These are phyloP conservation scores for Fusarium nelsonii DNA, from an alignment of 2,329 filamentous ascomycete species.

Conservation along the genomic window DNA sequence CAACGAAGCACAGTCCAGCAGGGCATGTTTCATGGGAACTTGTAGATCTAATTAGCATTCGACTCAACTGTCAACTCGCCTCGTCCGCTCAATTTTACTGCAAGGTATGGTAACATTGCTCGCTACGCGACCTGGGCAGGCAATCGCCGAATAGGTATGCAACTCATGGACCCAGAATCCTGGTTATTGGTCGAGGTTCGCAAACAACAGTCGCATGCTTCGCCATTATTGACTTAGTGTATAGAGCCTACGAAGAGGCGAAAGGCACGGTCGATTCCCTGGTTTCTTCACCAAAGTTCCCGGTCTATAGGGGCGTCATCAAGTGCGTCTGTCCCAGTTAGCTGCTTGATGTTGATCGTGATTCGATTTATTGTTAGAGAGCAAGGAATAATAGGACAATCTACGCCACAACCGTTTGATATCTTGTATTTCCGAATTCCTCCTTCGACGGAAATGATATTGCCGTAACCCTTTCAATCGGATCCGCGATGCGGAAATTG, in stretches of 20 bases:
- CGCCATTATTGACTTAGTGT: slow-evolving; percentile 11
- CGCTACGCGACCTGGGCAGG: slow-evolving; percentile 10
- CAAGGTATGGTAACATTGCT: slow-evolving; percentile 2
- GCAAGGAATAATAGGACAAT: slow-evolving; percentile 21
- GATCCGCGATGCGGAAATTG: background rate
- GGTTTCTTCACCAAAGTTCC: slow-evolving; percentile 8
- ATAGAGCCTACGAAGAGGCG: background rate
- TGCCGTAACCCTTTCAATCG: slow-evolving; percentile 3
- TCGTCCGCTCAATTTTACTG: background rate
- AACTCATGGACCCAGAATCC: slow-evolving; percentile 21
- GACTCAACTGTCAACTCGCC: background rate
- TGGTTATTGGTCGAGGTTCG: slow-evolving; percentile 11
- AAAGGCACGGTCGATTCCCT: slow-evolving; percentile 13
- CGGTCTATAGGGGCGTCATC: background rate
- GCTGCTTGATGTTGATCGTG: background rate
- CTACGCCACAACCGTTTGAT: slow-evolving; percentile 24
- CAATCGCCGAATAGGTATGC: slow-evolving; percentile 24
- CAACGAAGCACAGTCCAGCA: background rate
- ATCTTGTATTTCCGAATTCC: slow-evolving; percentile 26
- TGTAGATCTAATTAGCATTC: slow-evolving; percentile 1
- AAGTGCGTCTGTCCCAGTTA: background rate
- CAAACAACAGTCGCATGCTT: slow-evolving; percentile 2
- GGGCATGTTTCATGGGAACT: slow-evolving; percentile 14
- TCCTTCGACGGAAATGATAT: background rate
- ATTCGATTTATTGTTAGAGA: background rate